These are phyloP conservation scores for Apiospora malaysiana DNA, from an alignment of 2,329 filamentous ascomycete genomes.

Conservation along the genomic window DNA sequence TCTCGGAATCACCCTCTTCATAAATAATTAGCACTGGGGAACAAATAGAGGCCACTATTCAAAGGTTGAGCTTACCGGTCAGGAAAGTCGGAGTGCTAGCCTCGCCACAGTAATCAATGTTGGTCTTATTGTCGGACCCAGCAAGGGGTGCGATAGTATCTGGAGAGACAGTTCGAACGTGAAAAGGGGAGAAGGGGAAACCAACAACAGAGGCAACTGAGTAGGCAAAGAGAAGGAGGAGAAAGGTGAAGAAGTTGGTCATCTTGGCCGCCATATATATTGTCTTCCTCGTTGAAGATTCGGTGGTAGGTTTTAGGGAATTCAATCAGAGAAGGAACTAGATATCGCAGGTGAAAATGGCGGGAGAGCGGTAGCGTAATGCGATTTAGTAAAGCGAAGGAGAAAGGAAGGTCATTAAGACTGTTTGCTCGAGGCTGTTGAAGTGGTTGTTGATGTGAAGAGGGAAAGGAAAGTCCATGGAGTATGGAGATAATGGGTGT, in stretches of 20 bases:
- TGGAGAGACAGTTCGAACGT: not conserved
- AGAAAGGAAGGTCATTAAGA: not conserved
- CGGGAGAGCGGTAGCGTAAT: no score
- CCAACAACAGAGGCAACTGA: not conserved
- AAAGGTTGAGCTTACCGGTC: not conserved
- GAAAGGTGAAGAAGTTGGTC: not conserved
- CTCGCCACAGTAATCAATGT: not conserved
- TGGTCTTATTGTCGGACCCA: not conserved
- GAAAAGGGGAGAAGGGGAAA: not conserved
- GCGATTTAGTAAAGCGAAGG: no score
- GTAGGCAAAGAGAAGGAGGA: not conserved
- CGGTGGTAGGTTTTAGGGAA: not conserved
- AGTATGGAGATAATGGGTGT: not conserved
- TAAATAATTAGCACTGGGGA: not conserved
- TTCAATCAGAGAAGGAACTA: not conserved
- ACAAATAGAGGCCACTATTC: fast-evolving
- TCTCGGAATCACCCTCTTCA: slow-evolving; percentile 26
- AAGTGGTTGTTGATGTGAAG: no score
- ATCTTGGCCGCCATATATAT: not conserved
- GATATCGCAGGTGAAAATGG: no score
- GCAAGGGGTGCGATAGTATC: not conserved
- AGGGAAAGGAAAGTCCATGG: not conserved
- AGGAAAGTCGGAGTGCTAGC: not conserved
- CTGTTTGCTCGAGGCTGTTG: not conserved
- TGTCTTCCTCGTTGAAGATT: not conserved